Conservation (phyloP, 2,329 filamentous ascomycete genomes). For the Fusarium albidum region DNA sequence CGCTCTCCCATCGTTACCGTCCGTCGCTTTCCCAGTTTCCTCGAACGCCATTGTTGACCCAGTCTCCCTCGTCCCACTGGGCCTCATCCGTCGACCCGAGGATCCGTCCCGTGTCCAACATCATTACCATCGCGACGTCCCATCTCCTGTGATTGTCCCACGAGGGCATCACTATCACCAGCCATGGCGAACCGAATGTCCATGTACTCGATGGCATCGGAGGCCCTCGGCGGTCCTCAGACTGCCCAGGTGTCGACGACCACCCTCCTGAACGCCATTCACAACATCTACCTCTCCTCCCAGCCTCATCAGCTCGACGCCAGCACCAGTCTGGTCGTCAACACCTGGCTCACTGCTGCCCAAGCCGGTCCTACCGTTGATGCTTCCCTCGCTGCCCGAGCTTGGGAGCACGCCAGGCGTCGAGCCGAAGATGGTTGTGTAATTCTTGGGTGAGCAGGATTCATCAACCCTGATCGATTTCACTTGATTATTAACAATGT, state of each 20-base stretch:
- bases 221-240: conserved; percentile 71
- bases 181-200: conserved; percentile 72
- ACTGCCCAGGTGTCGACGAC: conserved; percentile 88
- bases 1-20: conserved; percentile 22
- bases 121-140: conserved; percentile 24
- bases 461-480: not conserved
- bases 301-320: conserved; percentile 89
- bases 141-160: conserved; percentile 49
- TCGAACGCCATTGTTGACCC: conserved; percentile 8
- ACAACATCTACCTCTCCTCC: conserved; percentile 84
- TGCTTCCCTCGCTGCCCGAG: conserved; percentile 76
- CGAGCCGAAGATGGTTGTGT: conserved; percentile 96
- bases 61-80: conserved; percentile 15
- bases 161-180: conserved; percentile 44
- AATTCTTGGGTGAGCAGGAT: conserved; percentile 76
- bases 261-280: conserved; percentile 88
- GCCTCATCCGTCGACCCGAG: conserved; percentile 19
- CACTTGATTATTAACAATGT: conserved; percentile 28
- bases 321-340: conserved; percentile 90
- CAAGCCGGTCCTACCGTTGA: conserved; percentile 80
- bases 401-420: conserved; percentile 95
- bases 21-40: conserved; percentile 20
- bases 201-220: conserved; percentile 73
- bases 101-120: conserved; percentile 18
- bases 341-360: conserved; percentile 89